A percentile compares a stretch with the other conserved stretches of the same genome.
Evolutionary conservation across 2,329 filamentous ascomycete genomes (phyloP).

Genomic region (Aspergillus sergii): DNA sequence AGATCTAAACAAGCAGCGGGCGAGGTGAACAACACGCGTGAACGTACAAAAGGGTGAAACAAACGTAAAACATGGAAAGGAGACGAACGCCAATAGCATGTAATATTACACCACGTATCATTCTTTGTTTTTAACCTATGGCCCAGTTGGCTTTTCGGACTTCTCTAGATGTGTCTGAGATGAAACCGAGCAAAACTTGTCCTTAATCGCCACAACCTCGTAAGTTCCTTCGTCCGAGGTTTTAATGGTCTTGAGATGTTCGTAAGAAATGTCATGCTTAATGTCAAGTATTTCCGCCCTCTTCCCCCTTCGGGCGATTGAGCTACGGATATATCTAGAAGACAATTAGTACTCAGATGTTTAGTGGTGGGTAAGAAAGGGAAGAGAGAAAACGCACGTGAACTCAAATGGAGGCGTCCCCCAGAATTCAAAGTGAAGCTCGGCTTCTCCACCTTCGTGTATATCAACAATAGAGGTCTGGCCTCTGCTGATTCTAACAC

Average conservation of each 20-base stretch:
- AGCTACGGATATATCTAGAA: constrained; percentile 76
- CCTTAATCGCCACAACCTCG: constrained; percentile 94
- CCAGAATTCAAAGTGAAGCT: constrained; percentile 93
- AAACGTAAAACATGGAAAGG: not conserved
- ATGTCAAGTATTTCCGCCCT: constrained; percentile 84
- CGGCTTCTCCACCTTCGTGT: constrained; percentile 91
- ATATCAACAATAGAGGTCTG: constrained; percentile 83
- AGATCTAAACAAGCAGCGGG: constrained; percentile 14
- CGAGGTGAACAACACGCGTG: not conserved
- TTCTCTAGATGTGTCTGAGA: constrained; percentile 64
- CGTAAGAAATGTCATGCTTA: constrained; percentile 80
- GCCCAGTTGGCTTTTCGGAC: constrained; percentile 39
- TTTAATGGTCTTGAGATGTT: constrained; percentile 77
- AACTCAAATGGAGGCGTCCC: constrained; percentile 97
- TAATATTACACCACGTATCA: constrained; percentile 17
- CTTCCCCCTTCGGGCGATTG: constrained; percentile 78
- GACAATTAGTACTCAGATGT: constrained; percentile 15
- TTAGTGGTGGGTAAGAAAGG: not conserved
- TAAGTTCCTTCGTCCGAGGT: constrained; percentile 95
- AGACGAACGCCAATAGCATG: constrained; percentile 11
- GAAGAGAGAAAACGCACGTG: constrained; percentile 55
- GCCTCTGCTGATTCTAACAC: constrained; percentile 86
- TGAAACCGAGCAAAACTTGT: constrained; percentile 86
- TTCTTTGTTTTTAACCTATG: constrained; percentile 17
- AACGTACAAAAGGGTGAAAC: not conserved